These are phyloP conservation scores for Desmodesmus armatus DNA, from an alignment of 139 green algal genomes.

Conservation along the genomic window DNA sequence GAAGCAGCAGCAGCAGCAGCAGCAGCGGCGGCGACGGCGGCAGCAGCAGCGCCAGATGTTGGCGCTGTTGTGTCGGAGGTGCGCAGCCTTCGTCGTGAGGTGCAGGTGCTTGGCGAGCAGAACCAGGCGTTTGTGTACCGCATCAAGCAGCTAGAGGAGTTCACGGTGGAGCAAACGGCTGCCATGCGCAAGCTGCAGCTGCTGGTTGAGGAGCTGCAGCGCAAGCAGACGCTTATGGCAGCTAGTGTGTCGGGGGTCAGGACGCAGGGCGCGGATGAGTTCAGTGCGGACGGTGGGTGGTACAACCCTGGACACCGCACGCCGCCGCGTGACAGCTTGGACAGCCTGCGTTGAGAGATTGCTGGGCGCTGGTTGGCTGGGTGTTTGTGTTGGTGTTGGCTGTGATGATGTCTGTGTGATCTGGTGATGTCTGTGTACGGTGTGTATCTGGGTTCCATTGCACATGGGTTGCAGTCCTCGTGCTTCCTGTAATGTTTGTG, in stretches of 20 bases:
- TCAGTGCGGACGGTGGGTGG: no score
- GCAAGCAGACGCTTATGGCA: constrained; percentile 18
- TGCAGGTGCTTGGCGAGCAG: background rate
- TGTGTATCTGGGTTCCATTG: no score
- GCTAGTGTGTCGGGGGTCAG: no score
- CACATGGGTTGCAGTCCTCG: no score
- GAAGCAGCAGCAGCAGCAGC: constrained; percentile 3
- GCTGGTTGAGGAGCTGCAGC: background rate
- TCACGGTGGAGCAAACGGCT: background rate
- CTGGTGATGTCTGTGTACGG: no score
- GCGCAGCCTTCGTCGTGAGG: constrained; percentile 7
- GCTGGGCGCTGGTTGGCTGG: background rate
- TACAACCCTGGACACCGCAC: no score
- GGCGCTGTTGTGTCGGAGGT: constrained; percentile 21
- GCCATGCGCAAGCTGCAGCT: constrained; percentile 27
- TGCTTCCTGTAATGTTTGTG: no score
- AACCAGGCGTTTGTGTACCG: constrained; percentile 46
- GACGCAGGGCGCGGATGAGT: no score
- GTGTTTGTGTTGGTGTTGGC: no score
- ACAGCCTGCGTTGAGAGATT: no score
- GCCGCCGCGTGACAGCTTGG: background rate
- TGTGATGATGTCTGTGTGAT: no score
- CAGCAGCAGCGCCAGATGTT: constrained; percentile 17
- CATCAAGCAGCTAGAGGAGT: constrained; percentile 49
- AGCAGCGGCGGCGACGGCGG: background rate